Evolutionary conservation across 2,329 filamentous ascomycete genomes (phyloP).

Genomic region (Atkinsonella hypoxylon): DNA sequence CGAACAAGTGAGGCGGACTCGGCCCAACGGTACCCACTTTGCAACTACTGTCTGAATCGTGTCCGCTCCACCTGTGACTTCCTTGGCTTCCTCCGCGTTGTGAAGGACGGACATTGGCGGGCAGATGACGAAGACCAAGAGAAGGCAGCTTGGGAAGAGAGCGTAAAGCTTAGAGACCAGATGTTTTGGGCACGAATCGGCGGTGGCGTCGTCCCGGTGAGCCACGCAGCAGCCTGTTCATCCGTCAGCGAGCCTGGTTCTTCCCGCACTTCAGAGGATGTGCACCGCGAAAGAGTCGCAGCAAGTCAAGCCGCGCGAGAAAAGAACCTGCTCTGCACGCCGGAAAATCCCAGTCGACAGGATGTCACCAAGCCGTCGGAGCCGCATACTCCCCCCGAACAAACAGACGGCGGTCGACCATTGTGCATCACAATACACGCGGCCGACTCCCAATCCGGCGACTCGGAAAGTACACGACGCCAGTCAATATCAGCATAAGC

Average conservation of each 20-base stretch:
- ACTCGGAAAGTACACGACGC: conserved; percentile 11
- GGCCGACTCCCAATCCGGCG: conserved; percentile 2
- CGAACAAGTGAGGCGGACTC: conserved; percentile 76
- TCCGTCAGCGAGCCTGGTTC: background rate
- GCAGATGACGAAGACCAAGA: conserved; percentile 74
- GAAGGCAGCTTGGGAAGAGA: conserved; percentile 88
- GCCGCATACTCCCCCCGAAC: conserved; percentile 18
- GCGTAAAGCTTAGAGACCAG: conserved; percentile 74
- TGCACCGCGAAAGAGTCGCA: background rate
- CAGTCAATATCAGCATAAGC: conserved; percentile 11
- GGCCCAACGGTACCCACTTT: conserved; percentile 81
- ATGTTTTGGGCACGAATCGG: conserved; percentile 97
- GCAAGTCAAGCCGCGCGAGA: background rate
- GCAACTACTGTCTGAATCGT: conserved; percentile 73
- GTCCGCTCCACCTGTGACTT: conserved; percentile 87
- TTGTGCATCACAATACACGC: conserved; percentile 15
- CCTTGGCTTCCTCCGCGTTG: conserved; percentile 77
- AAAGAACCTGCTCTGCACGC: background rate
- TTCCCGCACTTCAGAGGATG: conserved; percentile 1
- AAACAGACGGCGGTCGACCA: conserved; percentile 15
- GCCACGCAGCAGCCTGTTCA: conserved; percentile 14
- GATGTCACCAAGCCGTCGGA: background rate
- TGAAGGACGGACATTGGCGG: conserved; percentile 86
- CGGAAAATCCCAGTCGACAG: background rate
- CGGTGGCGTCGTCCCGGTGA: conserved; percentile 71